A percentile compares a stretch with the other conserved stretches of the same genome.
These are phyloP conservation scores for Opeltia flavorubescens DNA, from an alignment of 495 filamentous ascomycete species.

Conservation along the genomic window DNA sequence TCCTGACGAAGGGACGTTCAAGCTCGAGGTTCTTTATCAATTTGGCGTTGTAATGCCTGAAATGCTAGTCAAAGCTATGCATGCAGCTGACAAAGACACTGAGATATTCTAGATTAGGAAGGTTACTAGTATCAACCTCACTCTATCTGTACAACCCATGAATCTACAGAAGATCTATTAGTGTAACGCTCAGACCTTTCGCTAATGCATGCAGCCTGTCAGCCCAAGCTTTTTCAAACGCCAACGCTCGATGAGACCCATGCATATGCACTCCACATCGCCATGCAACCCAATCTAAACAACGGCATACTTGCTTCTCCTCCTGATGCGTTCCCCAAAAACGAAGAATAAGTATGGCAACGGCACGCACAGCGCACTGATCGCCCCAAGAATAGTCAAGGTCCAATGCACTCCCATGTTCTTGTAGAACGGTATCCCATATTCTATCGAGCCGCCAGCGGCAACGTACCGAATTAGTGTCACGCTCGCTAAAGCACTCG, in stretches of 20 bases:
- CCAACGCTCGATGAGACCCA: neutral
- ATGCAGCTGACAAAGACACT: too few relatives aligned
- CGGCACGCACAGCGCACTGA: slow-evolving; percentile 35
- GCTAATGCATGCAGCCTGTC: neutral
- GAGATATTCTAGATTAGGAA: too few relatives aligned
- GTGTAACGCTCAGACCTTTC: neutral
- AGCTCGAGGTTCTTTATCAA: too few relatives aligned
- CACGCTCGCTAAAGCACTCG: slow-evolving; percentile 32
- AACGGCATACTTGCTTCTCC: slow-evolving; percentile 30
- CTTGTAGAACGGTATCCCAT: slow-evolving; percentile 35
- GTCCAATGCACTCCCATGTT: slow-evolving; percentile 43
- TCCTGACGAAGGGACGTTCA: too few relatives aligned
- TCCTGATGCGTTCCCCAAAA: slow-evolving; percentile 33
- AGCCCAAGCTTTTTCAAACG: too few relatives aligned
- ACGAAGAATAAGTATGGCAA: slow-evolving; percentile 40
- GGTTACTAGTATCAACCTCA: too few relatives aligned
- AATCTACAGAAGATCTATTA: too few relatives aligned
- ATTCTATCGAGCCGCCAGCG: slow-evolving; percentile 34
- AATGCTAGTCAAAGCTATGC: too few relatives aligned
- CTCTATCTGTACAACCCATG: too few relatives aligned
- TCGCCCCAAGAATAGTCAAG: slow-evolving; percentile 36
- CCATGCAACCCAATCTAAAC: neutral
- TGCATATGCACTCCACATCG: neutral
- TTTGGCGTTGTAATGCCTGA: too few relatives aligned
- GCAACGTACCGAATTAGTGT: slow-evolving; percentile 36